Evolutionary conservation across 306 rosid species (phyloP).

Genomic region (Lathyrus aphaca): DNA sequence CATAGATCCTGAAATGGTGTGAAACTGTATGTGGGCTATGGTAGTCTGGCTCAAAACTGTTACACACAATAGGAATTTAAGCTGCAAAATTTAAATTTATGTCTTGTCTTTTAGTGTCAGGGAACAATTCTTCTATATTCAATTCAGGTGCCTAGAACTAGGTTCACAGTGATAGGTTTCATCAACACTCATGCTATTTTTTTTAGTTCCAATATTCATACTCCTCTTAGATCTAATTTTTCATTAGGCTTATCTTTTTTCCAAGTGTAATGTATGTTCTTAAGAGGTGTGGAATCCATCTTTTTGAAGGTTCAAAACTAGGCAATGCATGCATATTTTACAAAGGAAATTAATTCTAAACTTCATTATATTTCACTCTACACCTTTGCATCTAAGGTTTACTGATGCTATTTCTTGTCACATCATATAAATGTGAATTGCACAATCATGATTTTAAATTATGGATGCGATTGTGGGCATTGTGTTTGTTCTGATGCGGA

Average conservation of each 20-base stretch:
- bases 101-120: constrained; percentile 43
- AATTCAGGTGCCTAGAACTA: constrained; percentile 38
- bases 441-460: no score
- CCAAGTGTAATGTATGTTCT: neutral
- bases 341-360: neutral
- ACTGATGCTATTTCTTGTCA: neutral
- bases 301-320: neutral
- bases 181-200: neutral
- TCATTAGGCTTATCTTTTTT: neutral
- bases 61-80: constrained; percentile 40
- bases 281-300: neutral
- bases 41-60: constrained; percentile 30
- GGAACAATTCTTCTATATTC: constrained; percentile 35
- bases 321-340: neutral
- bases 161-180: constrained; percentile 11
- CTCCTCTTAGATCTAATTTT: neutral
- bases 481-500: no score
- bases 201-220: neutral
- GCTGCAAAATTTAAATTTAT: constrained; percentile 16
- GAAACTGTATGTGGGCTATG: constrained; percentile 32
- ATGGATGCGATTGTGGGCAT: no score
- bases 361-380: neutral
- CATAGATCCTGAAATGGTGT: constrained; percentile 36
- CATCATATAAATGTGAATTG: neutral
- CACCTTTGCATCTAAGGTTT: neutral